These are phyloP conservation scores for Mycena galericulata DNA, from an alignment of 768 basidiomycete genomes.

Conservation along the genomic window DNA sequence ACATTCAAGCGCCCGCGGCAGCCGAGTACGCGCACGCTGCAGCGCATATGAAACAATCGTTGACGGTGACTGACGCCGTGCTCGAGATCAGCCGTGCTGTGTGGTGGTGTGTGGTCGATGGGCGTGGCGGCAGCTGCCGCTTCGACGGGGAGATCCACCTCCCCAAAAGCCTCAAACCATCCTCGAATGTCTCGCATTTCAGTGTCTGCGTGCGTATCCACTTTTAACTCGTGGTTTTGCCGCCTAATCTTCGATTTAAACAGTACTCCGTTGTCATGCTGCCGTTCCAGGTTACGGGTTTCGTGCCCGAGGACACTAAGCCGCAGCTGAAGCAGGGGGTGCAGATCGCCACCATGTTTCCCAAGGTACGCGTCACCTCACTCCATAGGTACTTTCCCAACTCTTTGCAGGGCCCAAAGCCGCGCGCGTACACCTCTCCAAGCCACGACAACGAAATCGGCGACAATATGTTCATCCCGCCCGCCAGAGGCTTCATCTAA, in stretches of 20 bases:
- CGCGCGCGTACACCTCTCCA: constrained; percentile 27
- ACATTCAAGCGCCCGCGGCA: neutral
- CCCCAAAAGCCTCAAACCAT: constrained; percentile 33
- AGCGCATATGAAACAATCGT: neutral
- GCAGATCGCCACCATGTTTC: constrained; percentile 32
- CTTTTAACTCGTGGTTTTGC: neutral
- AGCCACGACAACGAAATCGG: constrained; percentile 29
- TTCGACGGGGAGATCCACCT: constrained; percentile 38
- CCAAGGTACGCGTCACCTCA: constrained; percentile 13
- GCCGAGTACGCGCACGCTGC: constrained; percentile 7
- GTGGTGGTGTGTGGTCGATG: constrained; percentile 35
- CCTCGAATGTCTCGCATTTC: constrained; percentile 30
- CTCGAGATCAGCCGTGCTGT: constrained; percentile 30
- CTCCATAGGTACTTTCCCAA: neutral
- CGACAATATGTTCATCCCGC: constrained; percentile 27
- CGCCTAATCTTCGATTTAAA: neutral
- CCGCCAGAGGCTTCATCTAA: constrained; percentile 26
- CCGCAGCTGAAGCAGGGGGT: constrained; percentile 29
- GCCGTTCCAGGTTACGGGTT: constrained; percentile 32
- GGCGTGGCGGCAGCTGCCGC: constrained; percentile 11
- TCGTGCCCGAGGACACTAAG: constrained; percentile 1
- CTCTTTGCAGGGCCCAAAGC: constrained; percentile 25
- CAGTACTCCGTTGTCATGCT: constrained; percentile 33
- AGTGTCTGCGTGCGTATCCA: constrained; percentile 15
- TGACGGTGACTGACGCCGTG: neutral